phyloP scores from a whole-genome alignment of 2,329 filamentous ascomycete genomes.

The Aspergillus fischeri region DNA sequence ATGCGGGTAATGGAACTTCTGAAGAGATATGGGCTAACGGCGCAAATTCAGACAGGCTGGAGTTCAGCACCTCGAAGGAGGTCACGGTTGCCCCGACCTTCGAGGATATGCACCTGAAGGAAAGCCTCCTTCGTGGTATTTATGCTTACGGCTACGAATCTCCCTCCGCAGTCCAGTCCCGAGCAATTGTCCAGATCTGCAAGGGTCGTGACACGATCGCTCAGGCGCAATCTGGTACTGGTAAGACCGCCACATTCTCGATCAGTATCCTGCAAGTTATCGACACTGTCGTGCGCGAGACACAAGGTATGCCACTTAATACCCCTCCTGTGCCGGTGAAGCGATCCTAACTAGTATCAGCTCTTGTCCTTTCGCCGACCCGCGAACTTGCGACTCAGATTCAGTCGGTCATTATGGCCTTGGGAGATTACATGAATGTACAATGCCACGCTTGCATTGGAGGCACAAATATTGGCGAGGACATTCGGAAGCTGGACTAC shows the following conservation, averaged over 20 bases:
- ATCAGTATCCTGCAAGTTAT: slow-evolving; percentile 96
- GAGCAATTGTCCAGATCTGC: slow-evolving; percentile 97
- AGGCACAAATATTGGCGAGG: slow-evolving; percentile 94
- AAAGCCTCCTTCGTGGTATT: slow-evolving; percentile 92
- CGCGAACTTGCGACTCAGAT: slow-evolving; percentile 97
- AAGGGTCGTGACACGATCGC: slow-evolving; percentile 98
- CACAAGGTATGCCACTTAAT: slow-evolving; percentile 54
- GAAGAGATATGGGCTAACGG: slow-evolving; percentile 21
- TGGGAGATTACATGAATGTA: slow-evolving; percentile 99
- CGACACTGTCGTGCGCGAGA: slow-evolving; percentile 86
- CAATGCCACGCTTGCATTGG: slow-evolving; percentile 99
- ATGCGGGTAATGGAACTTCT: slow-evolving; percentile 9
- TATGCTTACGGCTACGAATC: slow-evolving; percentile 99
- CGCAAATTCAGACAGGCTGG: slow-evolving; percentile 69
- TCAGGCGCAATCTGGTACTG: slow-evolving; percentile 93
- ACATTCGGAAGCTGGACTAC: slow-evolving; percentile 95
- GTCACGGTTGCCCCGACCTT: slow-evolving; percentile 89
- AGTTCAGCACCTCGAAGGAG: slow-evolving; percentile 97
- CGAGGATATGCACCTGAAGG: slow-evolving; percentile 95
- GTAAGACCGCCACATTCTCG: slow-evolving; percentile 94
- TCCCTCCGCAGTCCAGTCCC: slow-evolving; percentile 93
- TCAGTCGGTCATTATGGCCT: slow-evolving; percentile 96
- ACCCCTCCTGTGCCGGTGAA: neutral
- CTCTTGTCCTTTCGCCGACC: slow-evolving; percentile 90
- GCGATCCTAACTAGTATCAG: slow-evolving; percentile 35